Evolutionary conservation across 2,329 filamentous ascomycete species (phyloP).

Genomic region (Colletotrichum gigasporum): DNA sequence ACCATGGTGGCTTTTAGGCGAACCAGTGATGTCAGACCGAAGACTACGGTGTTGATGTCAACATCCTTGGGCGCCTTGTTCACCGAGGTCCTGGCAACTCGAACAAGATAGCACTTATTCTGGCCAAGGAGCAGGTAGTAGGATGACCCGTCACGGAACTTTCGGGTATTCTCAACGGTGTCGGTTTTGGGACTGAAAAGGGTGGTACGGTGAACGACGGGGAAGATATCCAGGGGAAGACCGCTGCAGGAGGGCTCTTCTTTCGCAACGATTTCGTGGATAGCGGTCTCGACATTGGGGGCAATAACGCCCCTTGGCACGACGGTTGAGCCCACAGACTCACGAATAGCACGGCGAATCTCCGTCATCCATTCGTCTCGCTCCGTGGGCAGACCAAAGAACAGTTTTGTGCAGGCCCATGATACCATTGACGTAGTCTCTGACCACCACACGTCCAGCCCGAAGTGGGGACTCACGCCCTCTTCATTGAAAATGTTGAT

Average conservation of each 20-base stretch:
- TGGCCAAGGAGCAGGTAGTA: conserved; percentile 65
- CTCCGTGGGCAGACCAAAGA: conserved; percentile 58
- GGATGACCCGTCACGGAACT: conserved; percentile 58
- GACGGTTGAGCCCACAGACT: conserved; percentile 45
- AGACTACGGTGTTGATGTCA: conserved; percentile 58
- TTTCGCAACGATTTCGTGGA: conserved; percentile 55
- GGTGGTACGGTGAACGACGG: conserved; percentile 59
- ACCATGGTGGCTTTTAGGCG: conserved; percentile 60
- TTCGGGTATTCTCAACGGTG: conserved; percentile 54
- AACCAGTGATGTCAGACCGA: conserved; percentile 62
- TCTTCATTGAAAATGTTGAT: conserved; percentile 64
- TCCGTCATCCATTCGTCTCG: conserved; percentile 60
- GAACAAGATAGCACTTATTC: conserved; percentile 61
- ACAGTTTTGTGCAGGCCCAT: conserved; percentile 58
- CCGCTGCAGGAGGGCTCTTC: conserved; percentile 51
- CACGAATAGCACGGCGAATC: conserved; percentile 53
- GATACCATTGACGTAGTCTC: conserved; percentile 52
- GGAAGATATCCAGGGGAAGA: conserved; percentile 53
- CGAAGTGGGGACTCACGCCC: conserved; percentile 57
- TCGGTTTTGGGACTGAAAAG: conserved; percentile 50
- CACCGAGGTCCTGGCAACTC: conserved; percentile 57
- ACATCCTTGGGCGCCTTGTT: conserved; percentile 54
- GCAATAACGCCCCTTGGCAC: conserved; percentile 49
- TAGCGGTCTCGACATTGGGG: conserved; percentile 56
- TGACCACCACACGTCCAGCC: conserved; percentile 67